phyloP scores from a whole-genome alignment of 1,284 basidiomycete genomes.

The Cryptococcus hybrid region DNA sequence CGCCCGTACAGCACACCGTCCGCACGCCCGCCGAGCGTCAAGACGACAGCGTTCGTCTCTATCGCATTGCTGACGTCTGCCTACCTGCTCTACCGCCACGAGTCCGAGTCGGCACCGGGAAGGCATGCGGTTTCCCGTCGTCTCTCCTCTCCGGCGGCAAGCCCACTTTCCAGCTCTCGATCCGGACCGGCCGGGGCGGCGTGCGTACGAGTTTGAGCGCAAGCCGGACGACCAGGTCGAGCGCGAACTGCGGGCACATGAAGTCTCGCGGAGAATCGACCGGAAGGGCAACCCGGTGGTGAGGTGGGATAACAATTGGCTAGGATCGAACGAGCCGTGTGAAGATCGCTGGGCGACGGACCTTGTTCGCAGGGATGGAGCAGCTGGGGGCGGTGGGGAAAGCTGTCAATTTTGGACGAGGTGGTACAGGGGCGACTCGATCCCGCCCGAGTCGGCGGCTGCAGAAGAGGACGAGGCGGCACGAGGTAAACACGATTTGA shows the following conservation, averaged over 20 bases:
- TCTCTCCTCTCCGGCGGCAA: not conserved
- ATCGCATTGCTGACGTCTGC: conserved; percentile 26
- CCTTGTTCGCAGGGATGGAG: conserved; percentile 56
- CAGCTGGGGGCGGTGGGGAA: not conserved
- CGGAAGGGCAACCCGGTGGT: conserved; percentile 39
- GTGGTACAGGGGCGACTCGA: conserved; percentile 3
- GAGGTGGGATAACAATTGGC: conserved; percentile 69
- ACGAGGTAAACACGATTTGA: conserved; percentile 60
- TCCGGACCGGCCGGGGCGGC: conserved; percentile 6
- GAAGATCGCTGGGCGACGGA: conserved; percentile 80
- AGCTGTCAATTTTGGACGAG: conserved; percentile 1
- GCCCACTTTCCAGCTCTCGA: conserved; percentile 9
- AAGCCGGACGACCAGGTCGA: conserved; percentile 32
- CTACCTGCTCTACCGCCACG: conserved; percentile 33
- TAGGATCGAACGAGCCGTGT: conserved; percentile 83
- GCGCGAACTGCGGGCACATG: conserved; percentile 31
- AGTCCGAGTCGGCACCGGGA: conserved; percentile 5
- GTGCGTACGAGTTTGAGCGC: conserved; percentile 24
- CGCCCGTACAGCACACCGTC: conserved; percentile 3
- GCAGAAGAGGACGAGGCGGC: too few species aligned
- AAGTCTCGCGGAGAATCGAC: conserved; percentile 17
- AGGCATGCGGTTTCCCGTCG: not conserved
- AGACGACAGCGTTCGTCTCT: conserved; percentile 21
- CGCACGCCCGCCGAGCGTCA: conserved; percentile 8
- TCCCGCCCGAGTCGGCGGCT: not conserved